A percentile compares a stretch with the other conserved stretches of the same genome.
phyloP scores from a whole-genome alignment of 495 filamentous ascomycete genomes.

The Beverwykella pulmonaria region DNA sequence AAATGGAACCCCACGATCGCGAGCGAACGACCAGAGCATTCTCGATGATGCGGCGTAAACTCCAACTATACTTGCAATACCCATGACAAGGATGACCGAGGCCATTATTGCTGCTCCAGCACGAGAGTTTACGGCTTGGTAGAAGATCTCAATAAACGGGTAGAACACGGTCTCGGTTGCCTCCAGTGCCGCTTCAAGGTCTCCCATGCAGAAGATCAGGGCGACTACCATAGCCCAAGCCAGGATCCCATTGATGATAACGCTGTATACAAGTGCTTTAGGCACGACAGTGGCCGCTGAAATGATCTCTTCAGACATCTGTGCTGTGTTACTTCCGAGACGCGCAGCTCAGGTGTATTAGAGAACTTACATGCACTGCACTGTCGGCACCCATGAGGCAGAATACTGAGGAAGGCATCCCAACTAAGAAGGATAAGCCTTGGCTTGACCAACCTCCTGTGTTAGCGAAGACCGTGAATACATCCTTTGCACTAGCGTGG shows the following conservation, averaged over 20 bases:
- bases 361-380: conserved; percentile 20
- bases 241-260: conserved; percentile 12
- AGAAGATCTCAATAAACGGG: conserved; percentile 22
- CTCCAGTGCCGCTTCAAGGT: conserved; percentile 14
- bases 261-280: conserved; percentile 1
- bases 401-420: not conserved
- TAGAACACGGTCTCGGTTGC: conserved; percentile 13
- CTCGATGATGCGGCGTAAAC: conserved; percentile 4
- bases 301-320: conserved; percentile 26
- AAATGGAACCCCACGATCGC: conserved; percentile 12
- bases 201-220: conserved; percentile 15
- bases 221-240: conserved; percentile 14
- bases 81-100: conserved; percentile 18
- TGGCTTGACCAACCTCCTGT: conserved; percentile 7
- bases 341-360: too few species aligned
- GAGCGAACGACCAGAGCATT: conserved; percentile 24
- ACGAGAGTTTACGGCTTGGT: conserved; percentile 6
- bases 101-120: conserved; percentile 17
- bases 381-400: conserved; percentile 16
- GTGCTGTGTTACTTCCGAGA: not conserved
- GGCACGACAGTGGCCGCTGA: conserved; percentile 5
- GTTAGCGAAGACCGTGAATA: conserved; percentile 16
- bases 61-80: conserved; percentile 8
- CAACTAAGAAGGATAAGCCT: conserved; percentile 22
- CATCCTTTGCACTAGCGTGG: not conserved